These are phyloP conservation scores for Gregarina niphandrodes DNA, from an alignment of 169 alveolate genomes.

Conservation along the genomic window DNA sequence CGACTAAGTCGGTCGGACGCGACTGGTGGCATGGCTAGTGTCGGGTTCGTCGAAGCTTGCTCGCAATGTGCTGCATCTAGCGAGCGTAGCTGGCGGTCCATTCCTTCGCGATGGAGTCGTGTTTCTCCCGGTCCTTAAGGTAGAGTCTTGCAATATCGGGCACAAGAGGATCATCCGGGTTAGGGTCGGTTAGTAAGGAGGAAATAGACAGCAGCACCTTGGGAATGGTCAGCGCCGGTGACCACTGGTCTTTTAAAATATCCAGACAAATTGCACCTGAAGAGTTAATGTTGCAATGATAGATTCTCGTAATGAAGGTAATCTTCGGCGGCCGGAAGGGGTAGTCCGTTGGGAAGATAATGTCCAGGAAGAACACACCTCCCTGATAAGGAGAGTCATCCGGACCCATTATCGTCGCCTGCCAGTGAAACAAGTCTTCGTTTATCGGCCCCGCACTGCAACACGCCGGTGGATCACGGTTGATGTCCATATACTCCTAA, in stretches of 20 bases:
- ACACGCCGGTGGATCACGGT: conserved; percentile 87
- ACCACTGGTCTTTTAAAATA: conserved; percentile 92
- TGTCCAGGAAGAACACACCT: conserved; percentile 89
- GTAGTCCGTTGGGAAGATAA: conserved; percentile 93
- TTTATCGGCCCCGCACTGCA: conserved; percentile 77
- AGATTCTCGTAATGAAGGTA: conserved; percentile 83
- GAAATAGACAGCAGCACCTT: conserved; percentile 88
- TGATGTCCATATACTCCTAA: conserved; percentile 80
- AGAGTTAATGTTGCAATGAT: conserved; percentile 86
- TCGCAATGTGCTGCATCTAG: conserved; percentile 17
- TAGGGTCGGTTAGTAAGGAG: conserved; percentile 90
- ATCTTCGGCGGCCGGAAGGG: conserved; percentile 99
- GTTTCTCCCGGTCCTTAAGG: conserved; percentile 68
- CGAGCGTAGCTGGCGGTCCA: conserved; percentile 92
- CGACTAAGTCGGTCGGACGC: too few relatives aligned
- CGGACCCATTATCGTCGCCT: conserved; percentile 98
- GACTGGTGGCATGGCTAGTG: too few relatives aligned
- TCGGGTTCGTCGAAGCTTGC: too few relatives aligned
- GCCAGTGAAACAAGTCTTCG: conserved; percentile 94
- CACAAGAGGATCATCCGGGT: conserved; percentile 93
- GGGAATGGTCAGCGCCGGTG: conserved; percentile 93
- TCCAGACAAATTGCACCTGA: conserved; percentile 94
- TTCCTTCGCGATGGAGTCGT: conserved; percentile 88
- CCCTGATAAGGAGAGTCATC: conserved; percentile 85
- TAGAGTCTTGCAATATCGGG: conserved; percentile 96